These are phyloP conservation scores for Acer yangbiense DNA, from an alignment of 345 rosid species.

Conservation along the genomic window DNA sequence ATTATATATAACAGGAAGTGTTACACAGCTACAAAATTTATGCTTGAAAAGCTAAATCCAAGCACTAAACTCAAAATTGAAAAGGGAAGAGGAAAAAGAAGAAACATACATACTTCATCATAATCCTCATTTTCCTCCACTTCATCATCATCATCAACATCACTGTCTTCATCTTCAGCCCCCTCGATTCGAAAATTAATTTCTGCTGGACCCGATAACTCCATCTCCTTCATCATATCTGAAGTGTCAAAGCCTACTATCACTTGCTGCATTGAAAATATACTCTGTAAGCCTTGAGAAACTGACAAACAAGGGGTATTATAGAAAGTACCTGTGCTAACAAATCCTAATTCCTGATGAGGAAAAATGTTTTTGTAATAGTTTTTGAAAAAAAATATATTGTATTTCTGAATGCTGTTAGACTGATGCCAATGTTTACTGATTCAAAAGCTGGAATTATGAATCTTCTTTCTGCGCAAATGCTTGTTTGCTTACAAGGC, in stretches of 20 bases:
- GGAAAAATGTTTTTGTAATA: neutral
- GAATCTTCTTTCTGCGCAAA: neutral
- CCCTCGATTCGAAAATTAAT: constrained; percentile 71
- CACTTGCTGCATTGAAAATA: constrained; percentile 70
- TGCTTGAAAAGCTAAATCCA: constrained; percentile 11
- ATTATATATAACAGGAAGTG: constrained; percentile 19
- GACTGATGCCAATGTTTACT: neutral
- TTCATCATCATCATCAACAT: constrained; percentile 50
- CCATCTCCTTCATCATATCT: constrained; percentile 81
- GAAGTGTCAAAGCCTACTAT: constrained; percentile 79
- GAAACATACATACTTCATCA: constrained; percentile 26
- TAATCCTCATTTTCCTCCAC: constrained; percentile 36
- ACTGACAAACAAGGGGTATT: constrained; percentile 11
- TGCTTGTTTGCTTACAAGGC: neutral
- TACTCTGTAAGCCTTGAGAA: constrained; percentile 17
- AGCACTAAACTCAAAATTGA: constrained; percentile 9
- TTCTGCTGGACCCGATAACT: constrained; percentile 63
- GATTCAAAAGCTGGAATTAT: neutral
- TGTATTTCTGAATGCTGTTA: neutral
- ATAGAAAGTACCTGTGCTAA: neutral
- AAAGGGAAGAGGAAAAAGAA: constrained; percentile 13
- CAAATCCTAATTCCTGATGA: neutral
- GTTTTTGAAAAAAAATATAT: neutral
- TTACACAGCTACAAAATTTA: constrained; percentile 10
- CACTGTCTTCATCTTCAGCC: constrained; percentile 63